phyloP scores from a whole-genome alignment of 768 basidiomycete genomes.

The Calvatia gigantea region DNA sequence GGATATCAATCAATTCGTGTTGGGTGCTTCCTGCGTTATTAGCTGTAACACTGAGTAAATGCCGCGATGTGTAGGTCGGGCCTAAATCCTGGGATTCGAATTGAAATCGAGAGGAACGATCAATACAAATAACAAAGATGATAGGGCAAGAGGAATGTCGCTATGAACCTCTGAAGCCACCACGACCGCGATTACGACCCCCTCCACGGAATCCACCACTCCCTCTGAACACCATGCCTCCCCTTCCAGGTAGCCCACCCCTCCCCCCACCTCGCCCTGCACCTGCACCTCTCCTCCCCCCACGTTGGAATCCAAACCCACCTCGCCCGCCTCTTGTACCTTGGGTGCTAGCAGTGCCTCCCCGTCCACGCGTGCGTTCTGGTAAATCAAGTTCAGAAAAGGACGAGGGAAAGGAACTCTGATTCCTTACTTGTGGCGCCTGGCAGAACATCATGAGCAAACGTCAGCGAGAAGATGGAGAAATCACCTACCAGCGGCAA shows the following conservation, averaged over 20 bases:
- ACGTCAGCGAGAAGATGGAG: constrained; percentile 11
- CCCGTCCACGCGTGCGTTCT: constrained; percentile 41
- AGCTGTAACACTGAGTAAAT: too few species aligned
- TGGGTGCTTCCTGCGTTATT: too few species aligned
- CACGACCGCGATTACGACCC: constrained; percentile 34
- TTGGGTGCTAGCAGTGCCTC: constrained; percentile 32
- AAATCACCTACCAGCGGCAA: constrained; percentile 51
- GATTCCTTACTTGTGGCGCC: constrained; percentile 46
- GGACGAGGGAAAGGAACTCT: background rate
- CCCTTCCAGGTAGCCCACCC: constrained; percentile 35
- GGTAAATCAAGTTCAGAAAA: constrained; percentile 18
- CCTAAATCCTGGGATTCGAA: too few species aligned
- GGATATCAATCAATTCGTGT: too few species aligned
- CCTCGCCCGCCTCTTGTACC: constrained; percentile 43
- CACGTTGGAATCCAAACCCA: constrained; percentile 43
- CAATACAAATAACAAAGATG: too few species aligned
- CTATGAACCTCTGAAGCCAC: constrained; percentile 51
- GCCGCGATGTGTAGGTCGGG: too few species aligned
- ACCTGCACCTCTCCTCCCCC: constrained; percentile 36
- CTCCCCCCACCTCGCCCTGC: constrained; percentile 26
- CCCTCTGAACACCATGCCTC: constrained; percentile 37
- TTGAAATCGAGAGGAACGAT: too few species aligned
- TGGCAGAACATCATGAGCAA: constrained; percentile 17
- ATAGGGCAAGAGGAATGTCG: too few species aligned
- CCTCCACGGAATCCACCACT: constrained; percentile 41